A percentile compares a stretch with the other conserved stretches of the same genome.
Conservation (phyloP, 306 rosid species). For the Quercus glauca region DNA sequence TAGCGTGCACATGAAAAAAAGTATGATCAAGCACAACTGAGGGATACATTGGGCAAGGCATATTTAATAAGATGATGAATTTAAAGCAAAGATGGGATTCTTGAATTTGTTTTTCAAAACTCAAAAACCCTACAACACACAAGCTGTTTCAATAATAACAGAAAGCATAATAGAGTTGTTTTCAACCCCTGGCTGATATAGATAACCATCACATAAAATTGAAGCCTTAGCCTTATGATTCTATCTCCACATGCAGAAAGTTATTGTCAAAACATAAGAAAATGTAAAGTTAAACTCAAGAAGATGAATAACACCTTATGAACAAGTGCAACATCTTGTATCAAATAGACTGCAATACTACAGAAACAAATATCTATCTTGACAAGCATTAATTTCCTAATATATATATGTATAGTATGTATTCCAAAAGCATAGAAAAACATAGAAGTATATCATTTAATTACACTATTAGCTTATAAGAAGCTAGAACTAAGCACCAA, state of each 20-base stretch:
- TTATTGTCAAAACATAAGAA: neutral
- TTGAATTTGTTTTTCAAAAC: constrained; percentile 1
- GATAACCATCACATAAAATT: constrained; percentile 45
- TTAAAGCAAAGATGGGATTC: constrained; percentile 2
- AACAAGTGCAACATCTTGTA: neutral
- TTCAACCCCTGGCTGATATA: constrained; percentile 24
- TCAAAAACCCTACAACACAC: constrained; percentile 5
- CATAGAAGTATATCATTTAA: constrained; percentile 37
- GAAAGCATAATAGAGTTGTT: constrained; percentile 20
- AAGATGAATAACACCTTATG: neutral
- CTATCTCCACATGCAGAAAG: constrained; percentile 25
- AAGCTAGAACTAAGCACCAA: constrained; percentile 46
- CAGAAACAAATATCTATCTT: constrained; percentile 24
- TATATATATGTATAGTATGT: constrained; percentile 46
- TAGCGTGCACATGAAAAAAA: neutral
- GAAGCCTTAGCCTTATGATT: constrained; percentile 15
- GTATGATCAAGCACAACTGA: neutral
- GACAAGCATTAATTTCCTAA: constrained; percentile 56
- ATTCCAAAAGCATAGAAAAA: constrained; percentile 35
- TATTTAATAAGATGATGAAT: neutral
- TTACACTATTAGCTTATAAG: constrained; percentile 69
- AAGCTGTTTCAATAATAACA: constrained; percentile 26
- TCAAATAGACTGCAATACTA: constrained; percentile 19
- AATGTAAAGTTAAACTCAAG: constrained; percentile 4
- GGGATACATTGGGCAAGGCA: neutral